Evolutionary conservation across 768 basidiomycete species (phyloP).

Genomic region (Tubosaeta sp.): DNA sequence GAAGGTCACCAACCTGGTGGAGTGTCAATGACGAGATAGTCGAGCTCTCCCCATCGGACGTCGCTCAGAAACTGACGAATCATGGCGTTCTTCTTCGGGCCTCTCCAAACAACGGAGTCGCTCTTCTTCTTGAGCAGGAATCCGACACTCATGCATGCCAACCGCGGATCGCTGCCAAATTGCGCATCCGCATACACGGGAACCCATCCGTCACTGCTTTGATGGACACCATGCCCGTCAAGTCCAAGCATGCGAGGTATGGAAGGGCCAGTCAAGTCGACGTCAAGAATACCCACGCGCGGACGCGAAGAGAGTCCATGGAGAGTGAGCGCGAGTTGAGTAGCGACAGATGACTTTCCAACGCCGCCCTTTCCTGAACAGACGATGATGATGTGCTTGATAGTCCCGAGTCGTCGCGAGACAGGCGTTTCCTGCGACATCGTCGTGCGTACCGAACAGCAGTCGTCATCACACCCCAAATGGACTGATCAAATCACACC

Average conservation of each 20-base stretch:
- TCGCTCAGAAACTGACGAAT: constrained; percentile 93
- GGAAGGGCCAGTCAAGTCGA: constrained; percentile 92
- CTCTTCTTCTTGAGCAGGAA: constrained; percentile 87
- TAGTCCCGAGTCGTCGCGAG: constrained; percentile 60
- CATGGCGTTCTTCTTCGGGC: constrained; percentile 99
- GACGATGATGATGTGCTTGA: constrained; percentile 88
- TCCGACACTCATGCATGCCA: constrained; percentile 96
- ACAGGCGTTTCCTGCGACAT: constrained; percentile 52
- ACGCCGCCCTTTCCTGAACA: constrained; percentile 97
- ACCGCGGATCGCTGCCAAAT: constrained; percentile 52
- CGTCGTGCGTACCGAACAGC: neutral
- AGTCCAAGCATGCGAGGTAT: constrained; percentile 94
- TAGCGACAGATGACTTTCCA: constrained; percentile 94
- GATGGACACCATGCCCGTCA: constrained; percentile 83
- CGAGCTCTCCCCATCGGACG: constrained; percentile 92
- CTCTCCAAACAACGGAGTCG: constrained; percentile 96
- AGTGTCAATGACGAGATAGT: constrained; percentile 92
- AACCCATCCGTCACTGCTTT: constrained; percentile 95
- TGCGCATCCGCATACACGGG: constrained; percentile 85
- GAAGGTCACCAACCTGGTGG: constrained; percentile 73
- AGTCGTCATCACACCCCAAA: neutral
- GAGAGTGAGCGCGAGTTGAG: constrained; percentile 87
- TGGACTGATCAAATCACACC: neutral
- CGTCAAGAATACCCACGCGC: constrained; percentile 85
- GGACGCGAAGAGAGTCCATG: constrained; percentile 61